Evolutionary conservation across 2,329 filamentous ascomycete species (phyloP).

Genomic region (Hypoxylon sp.): DNA sequence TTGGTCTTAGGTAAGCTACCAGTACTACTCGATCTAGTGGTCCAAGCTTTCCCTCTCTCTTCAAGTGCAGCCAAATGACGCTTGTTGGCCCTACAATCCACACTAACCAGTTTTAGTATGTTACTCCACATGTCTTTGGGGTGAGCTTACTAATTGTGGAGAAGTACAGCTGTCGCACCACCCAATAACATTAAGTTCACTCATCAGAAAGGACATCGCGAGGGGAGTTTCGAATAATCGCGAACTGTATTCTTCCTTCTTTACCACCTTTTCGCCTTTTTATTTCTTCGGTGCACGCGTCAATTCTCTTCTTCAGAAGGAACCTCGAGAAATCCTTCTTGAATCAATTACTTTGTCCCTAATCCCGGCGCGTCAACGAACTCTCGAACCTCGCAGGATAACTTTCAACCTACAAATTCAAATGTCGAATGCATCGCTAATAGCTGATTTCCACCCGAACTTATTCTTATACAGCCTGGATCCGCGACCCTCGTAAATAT

Average conservation of each 20-base stretch:
- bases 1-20: not conserved
- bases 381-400: slow-evolving; percentile 9
- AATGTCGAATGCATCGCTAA: slow-evolving; percentile 36
- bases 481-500: slow-evolving; percentile 1
- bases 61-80: slow-evolving; percentile 1
- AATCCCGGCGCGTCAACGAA: slow-evolving; percentile 23
- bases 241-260: slow-evolving; percentile 17
- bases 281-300: slow-evolving; percentile 32
- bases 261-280: slow-evolving; percentile 9
- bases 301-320: too few species aligned
- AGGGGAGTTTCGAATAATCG: slow-evolving; percentile 17
- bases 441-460: slow-evolving; percentile 2
- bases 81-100: too few species aligned
- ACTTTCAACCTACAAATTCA: slow-evolving; percentile 27
- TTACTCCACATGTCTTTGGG: not conserved
- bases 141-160: slow-evolving; percentile 28
- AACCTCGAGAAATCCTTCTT: too few species aligned
- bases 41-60: not conserved
- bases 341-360: too few species aligned
- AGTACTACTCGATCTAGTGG: not conserved
- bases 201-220: slow-evolving; percentile 8
- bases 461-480: not conserved
- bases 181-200: slow-evolving; percentile 30
- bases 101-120: too few species aligned
- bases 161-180: slow-evolving; percentile 12